Base-by-base conservation (phyloP, 192 early-diverging fungal genomes). In the Entophlyctis helioformis region DNA sequence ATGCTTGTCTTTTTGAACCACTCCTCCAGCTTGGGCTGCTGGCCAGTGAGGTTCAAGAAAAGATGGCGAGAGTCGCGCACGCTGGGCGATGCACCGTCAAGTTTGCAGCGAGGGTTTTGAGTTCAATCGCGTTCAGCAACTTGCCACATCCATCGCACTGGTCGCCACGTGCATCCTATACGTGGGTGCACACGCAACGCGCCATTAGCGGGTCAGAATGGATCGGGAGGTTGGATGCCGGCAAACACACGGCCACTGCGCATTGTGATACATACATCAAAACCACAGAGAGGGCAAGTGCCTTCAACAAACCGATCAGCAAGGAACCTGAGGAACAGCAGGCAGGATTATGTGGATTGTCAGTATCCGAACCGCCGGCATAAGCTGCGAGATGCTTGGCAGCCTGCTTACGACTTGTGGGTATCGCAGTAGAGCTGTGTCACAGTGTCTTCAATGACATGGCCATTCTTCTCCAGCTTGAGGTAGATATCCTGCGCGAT, bases 221-320 rank as follows among this genome's bases (percentile, higher is more conserved):
- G n/a, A n/a, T n/a, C n/a, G n/a, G n/a, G n/a, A n/a, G n/a, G n/a
- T n/a, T n/a, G n/a, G n/a, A n/a, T n/a, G n/a, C n/a, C n/a, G n/a
- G n/a, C n/a, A n/a, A n/a, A n/a, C n/a, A n/a, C n/a, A n/a, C n/a
- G n/a, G n/a, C n/a, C n/a, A n/a, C n/a, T n/a, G n/a, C n/a, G n/a
- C n/a, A n/a, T n/a, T n/a, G n/a, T n/a, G n/a, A n/a, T n/a, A n/a
- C n/a, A n/a, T n/a, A n/a, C 59, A 16, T 56, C 53, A 46, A 56
- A 74, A 16, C 38, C 32, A 61, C 96, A 99, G 44, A 71, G 65
- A 29, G 96, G 96, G 63, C 96, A 99, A 2, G 67, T 84, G 44
- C 96, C 96, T 63, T 96, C 89, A 25, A 99, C 96, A 52, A 81
- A 99, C 36, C 96, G 87, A 65, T 99, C 93, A 21, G 96, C 96